Conservation (phyloP, 2,329 filamentous ascomycete species). For the Paraconiothyrium sp. region DNA sequence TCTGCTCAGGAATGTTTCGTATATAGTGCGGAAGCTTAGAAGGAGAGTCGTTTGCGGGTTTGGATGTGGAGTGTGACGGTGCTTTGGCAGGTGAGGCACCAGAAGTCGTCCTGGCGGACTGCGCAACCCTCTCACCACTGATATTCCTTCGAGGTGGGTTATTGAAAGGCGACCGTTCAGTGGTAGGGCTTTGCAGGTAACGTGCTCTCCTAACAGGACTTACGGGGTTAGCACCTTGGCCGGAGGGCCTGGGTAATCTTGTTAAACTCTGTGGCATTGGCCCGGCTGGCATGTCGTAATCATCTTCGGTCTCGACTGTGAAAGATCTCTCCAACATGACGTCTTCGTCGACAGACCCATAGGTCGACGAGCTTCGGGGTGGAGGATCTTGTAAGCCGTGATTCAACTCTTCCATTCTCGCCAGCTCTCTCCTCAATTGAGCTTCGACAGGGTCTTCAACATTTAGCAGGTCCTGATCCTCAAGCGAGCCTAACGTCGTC, state of each 20-base stretch:
- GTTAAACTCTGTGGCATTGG: neutral
- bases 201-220: neutral
- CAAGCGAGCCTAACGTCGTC: slow-evolving; percentile 29
- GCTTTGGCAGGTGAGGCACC: neutral
- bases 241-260: neutral
- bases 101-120: neutral
- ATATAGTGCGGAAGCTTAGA: slow-evolving; percentile 35
- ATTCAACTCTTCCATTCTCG: slow-evolving; percentile 9
- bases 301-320: slow-evolving; percentile 23
- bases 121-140: neutral
- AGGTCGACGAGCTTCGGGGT: slow-evolving; percentile 34
- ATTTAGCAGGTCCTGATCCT: slow-evolving; percentile 25
- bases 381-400: slow-evolving; percentile 26
- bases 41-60: slow-evolving; percentile 21
- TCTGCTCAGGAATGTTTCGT: slow-evolving; percentile 35
- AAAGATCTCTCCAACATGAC: slow-evolving; percentile 25
- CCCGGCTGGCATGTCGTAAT: neutral
- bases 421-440: slow-evolving; percentile 18
- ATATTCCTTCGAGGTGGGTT: neutral
- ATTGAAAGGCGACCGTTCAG: slow-evolving; percentile 6
- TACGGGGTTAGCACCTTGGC: too few relatives aligned
- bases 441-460: slow-evolving; percentile 10
- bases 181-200: neutral
- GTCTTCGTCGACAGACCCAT: slow-evolving; percentile 39
- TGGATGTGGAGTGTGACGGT: slow-evolving; percentile 2